Evolutionary conservation across 768 basidiomycete genomes (phyloP), one percentile per base, ranked within the genome.

Genomic region (Boletus rufocinnamomeus): DNA sequence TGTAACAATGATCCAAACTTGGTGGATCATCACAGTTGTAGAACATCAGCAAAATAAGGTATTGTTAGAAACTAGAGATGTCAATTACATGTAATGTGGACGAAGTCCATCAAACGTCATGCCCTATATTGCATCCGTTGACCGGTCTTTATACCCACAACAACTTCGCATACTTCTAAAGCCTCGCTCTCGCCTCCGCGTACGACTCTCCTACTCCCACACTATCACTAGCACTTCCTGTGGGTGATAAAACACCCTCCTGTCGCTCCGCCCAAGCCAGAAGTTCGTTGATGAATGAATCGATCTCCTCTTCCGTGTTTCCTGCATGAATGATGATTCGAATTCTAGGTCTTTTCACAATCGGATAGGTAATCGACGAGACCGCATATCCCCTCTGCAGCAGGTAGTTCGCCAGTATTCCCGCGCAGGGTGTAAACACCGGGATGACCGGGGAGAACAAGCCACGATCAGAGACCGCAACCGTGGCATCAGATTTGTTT

Each of bases 361-460:
- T 28, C 8, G 66, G 63, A 35, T 50, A 50, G 0, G 66, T 67
- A 6, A 66, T 21, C 1, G 59, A 28, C 2, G 55, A 37, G 9
- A 58, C 59, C 0, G 50, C 63, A 8, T 67, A 52, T 27, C 66
- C 66, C n/a, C 11, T 68, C 23, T 53, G 27, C 11, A 59, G 35
- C 10, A 67, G n/a, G 21, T 66, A 59, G 19, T 59, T 50, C 4
- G 66, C 55, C 23, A 68, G 50, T 7, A n/a, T 57, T 11, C n/a
- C 16, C 8, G 59, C 61, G 7, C 4, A 35, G 2, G 60, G 61
- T 9, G 63, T 60, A 28, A 63, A 66, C 10, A 68, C 55, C 9
- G 66, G 66, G 4, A 68, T 60, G 60, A 68, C 25, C 13, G 66
- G 66, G 27, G 66, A 68, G 50, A 38, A 58, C 21, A 63, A 30